Percentiles rank a stretch among this genome's conserved stretches.
Conservation (phyloP, 352 stramenopile genomes). For the Phytophthora melonis region DNA sequence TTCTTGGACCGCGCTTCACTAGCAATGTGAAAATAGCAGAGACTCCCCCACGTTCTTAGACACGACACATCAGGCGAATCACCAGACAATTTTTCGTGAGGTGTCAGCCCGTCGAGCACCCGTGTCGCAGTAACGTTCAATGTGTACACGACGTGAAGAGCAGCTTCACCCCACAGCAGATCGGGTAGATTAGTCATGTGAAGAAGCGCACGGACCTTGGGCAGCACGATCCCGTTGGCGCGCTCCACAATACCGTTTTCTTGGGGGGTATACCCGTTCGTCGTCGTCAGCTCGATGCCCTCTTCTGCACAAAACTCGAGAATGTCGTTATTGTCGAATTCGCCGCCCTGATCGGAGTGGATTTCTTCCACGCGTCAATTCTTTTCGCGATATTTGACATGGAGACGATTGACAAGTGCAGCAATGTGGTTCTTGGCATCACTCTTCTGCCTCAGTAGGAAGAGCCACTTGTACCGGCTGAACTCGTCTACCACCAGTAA, state of each 20-base stretch:
- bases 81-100: slow-evolving; percentile 7
- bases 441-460: slow-evolving; percentile 6
- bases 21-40: not conserved
- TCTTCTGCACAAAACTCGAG: not conserved
- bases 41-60: too few relatives aligned
- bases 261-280: not conserved
- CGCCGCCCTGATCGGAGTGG: slow-evolving; percentile 1
- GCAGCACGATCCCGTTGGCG: too few relatives aligned
- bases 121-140: slow-evolving; percentile 11
- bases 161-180: slow-evolving; percentile 2
- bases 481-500: slow-evolving; percentile 16
- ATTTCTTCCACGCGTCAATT: not conserved
- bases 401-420: too few relatives aligned
- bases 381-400: not conserved
- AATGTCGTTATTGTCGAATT: slow-evolving; percentile 3
- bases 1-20: too few relatives aligned
- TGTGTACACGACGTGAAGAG: slow-evolving; percentile 13
- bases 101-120: not conserved
- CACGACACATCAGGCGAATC: too few relatives aligned
- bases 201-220: too few relatives aligned
- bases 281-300: not conserved
- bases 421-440: slow-evolving; percentile 10
- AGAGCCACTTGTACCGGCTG: slow-evolving; percentile 17
- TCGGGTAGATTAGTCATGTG: not conserved
- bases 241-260: not conserved